Conservation (phyloP, 2,329 filamentous ascomycete genomes). For the Trichoderma guizhouense region DNA sequence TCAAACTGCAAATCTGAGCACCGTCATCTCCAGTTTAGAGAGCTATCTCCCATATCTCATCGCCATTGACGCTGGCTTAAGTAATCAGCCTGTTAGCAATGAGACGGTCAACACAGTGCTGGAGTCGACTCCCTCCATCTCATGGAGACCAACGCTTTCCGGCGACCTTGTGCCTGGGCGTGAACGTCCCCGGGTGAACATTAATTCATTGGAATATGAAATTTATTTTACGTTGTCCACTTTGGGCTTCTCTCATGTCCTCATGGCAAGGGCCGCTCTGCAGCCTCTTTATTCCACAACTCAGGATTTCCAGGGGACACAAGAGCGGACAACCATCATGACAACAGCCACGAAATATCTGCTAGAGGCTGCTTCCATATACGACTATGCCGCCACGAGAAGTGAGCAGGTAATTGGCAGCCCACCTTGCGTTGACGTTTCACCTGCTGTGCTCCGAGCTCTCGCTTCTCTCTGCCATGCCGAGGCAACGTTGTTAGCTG, state of each 20-base stretch:
- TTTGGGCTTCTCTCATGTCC: slow-evolving; percentile 69
- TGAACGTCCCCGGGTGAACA: slow-evolving; percentile 62
- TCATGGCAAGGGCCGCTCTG: slow-evolving; percentile 69
- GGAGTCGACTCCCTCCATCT: slow-evolving; percentile 58
- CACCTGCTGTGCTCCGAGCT: slow-evolving; percentile 50
- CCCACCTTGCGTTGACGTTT: slow-evolving; percentile 52
- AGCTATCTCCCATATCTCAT: slow-evolving; percentile 82
- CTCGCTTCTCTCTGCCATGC: slow-evolving; percentile 69
- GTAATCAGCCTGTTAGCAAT: slow-evolving; percentile 41
- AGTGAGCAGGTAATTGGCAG: slow-evolving; percentile 42
- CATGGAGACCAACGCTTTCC: slow-evolving; percentile 82
- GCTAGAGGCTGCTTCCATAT: slow-evolving; percentile 74
- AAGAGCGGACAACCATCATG: slow-evolving; percentile 68
- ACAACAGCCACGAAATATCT: slow-evolving; percentile 73
- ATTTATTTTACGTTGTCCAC: slow-evolving; percentile 75
- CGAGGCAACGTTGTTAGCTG: slow-evolving; percentile 84
- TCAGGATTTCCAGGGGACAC: slow-evolving; percentile 55
- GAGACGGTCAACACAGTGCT: slow-evolving; percentile 68
- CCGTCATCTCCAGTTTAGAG: slow-evolving; percentile 65
- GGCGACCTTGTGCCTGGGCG: slow-evolving; percentile 61
- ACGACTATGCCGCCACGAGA: slow-evolving; percentile 64
- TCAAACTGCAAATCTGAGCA: slow-evolving; percentile 66
- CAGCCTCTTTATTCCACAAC: slow-evolving; percentile 68
- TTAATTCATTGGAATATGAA: slow-evolving; percentile 77
- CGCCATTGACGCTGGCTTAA: slow-evolving; percentile 71